phyloP scores from a whole-genome alignment of 2,329 filamentous ascomycete species.

The Didymella exigua region DNA sequence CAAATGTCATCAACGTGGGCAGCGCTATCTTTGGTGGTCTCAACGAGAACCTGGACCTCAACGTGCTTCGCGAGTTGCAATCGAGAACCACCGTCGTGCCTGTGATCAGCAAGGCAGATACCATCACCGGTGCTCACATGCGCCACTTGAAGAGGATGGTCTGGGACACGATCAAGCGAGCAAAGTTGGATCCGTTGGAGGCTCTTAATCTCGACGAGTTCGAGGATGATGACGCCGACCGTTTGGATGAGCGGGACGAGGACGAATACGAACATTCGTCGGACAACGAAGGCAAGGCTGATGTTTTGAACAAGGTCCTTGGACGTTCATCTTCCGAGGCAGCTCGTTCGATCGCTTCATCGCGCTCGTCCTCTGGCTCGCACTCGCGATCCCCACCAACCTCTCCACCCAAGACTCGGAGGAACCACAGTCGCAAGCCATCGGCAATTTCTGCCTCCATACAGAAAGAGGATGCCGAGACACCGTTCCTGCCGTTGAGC shows the following conservation, averaged over 20 bases:
- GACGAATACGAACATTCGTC: constrained; percentile 50
- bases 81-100: constrained; percentile 95
- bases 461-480: constrained; percentile 49
- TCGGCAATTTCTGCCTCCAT: constrained; percentile 50
- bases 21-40: constrained; percentile 68
- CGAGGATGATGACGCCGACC: constrained; percentile 63
- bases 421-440: constrained; percentile 48
- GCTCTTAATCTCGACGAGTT: constrained; percentile 80
- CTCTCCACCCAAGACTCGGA: constrained; percentile 41
- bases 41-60: constrained; percentile 87
- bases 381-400: constrained; percentile 41
- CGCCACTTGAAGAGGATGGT: constrained; percentile 86
- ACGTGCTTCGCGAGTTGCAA: constrained; percentile 84
- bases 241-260: constrained; percentile 59
- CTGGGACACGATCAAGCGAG: constrained; percentile 83
- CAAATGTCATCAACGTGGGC: constrained; percentile 54
- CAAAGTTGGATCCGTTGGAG: constrained; percentile 86
- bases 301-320: constrained; percentile 47
- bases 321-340: constrained; percentile 48
- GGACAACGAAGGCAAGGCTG: constrained; percentile 41
- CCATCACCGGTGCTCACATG: constrained; percentile 96
- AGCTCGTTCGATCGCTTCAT: constrained; percentile 41
- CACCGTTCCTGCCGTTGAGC: constrained; percentile 82
- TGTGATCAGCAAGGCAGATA: constrained; percentile 95
- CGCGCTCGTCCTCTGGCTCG: constrained; percentile 39